phyloP scores from a whole-genome alignment of 2,329 filamentous ascomycete species.

The Cadophora sp. region DNA sequence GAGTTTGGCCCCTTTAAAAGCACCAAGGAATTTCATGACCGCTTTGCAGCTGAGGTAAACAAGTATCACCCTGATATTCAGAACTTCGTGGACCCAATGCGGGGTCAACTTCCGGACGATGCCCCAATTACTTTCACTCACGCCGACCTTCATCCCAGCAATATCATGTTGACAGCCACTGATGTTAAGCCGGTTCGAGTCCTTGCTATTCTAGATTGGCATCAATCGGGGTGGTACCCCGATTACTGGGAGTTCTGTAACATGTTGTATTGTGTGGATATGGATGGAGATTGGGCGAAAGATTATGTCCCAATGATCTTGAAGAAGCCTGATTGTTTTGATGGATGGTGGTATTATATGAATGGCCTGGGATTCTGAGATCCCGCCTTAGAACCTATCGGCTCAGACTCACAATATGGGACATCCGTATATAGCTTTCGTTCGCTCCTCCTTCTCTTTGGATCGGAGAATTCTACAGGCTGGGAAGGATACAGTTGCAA shows the following conservation, averaged over 20 bases:
- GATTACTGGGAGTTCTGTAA: conserved; percentile 25
- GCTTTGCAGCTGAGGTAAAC: conserved; percentile 8
- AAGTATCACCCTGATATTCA: neutral
- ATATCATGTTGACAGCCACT: conserved; percentile 18
- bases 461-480: no score
- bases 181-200: conserved; percentile 9
- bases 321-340: no score
- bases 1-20: neutral
- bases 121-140: conserved; percentile 24
- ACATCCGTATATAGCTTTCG: no score
- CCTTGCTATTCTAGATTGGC: conserved; percentile 21
- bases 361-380: no score
- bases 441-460: no score
- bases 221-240: conserved; percentile 27
- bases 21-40: conserved; percentile 15
- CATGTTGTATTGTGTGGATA: no score
- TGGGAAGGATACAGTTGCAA: no score
- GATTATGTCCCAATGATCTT: no score
- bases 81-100: conserved; percentile 18
- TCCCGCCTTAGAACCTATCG: no score
- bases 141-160: conserved; percentile 20
- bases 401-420: no score
- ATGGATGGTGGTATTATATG: no score
- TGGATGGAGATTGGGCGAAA: no score
- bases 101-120: conserved; percentile 11